Base-by-base conservation (phyloP, 2,329 filamentous ascomycete genomes). In the Scytalidium lignicola region DNA sequence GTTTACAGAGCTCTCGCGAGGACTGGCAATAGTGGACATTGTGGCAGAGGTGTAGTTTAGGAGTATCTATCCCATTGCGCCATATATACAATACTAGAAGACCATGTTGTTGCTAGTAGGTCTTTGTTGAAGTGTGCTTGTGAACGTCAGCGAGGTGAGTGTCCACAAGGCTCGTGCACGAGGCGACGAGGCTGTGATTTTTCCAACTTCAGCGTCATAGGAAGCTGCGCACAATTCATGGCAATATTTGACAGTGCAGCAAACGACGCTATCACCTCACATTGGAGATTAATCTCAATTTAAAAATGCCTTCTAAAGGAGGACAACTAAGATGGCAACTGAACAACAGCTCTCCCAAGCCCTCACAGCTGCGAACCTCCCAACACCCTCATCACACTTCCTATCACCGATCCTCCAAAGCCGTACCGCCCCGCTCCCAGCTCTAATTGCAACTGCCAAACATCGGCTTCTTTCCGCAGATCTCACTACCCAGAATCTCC, bases 401-500 rank as follows among this genome's bases (percentile, higher is more conserved):
- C 55, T 60, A 7, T 21, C 41, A 3, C 53, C 58, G 6, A 61
- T 60, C 46, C 54, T 62, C 48, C 29, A 20, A 39, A 37, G 32
- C 10, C 32, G 32, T 17, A 13, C 32, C 18, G 82, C 80, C 1
- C 84, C 88, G 0, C 68, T 90, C 1, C 79, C 82, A 22, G 85
- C 86, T 3, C 75, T 95, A 18, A 74, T 87, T 49, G 88, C 90
- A 53, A 93, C 90, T 2, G 87, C 87, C 32, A 82, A 87, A 56
- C 86, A 90, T 58, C 89, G 90, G 47, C 74, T 97, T 10, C 79
- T 96, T 4, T 79, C 85, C 23, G 80, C 85, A 32, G 88, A 96
- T 69, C 79, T 97, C 54, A 85, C 85, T 1, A 70, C 73, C 2
- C 78, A 85, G 0, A 69, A 63, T 51, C 61, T 82, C 48, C 62